These are phyloP conservation scores for Gyromitra esculenta DNA, from an alignment of 2,329 filamentous ascomycete species.

Conservation along the genomic window DNA sequence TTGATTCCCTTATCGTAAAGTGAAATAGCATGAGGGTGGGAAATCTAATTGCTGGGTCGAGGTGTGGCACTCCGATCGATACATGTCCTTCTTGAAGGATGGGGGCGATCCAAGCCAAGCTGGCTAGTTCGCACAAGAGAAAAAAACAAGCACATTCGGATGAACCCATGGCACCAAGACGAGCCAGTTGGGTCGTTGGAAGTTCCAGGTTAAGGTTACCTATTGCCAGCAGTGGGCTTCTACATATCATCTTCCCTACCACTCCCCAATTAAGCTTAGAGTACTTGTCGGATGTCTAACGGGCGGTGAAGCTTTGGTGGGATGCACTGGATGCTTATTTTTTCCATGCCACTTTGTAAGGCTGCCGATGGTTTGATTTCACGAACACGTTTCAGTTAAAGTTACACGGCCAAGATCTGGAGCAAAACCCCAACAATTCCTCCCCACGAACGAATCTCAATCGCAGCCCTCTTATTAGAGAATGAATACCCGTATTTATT, in stretches of 20 bases:
- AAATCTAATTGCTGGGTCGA: neutral
- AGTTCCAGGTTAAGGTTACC: too few species aligned
- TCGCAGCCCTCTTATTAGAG: too few species aligned
- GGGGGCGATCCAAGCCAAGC: neutral
- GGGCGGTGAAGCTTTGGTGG: neutral
- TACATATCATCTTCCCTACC: too few species aligned
- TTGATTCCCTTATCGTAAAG: neutral
- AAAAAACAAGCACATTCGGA: too few species aligned
- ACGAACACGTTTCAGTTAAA: neutral
- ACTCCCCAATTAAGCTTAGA: neutral
- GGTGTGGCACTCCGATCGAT: neutral
- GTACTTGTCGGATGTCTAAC: neutral
- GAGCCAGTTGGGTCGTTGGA: too few species aligned
- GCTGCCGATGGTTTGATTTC: neutral
- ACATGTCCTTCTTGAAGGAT: neutral
- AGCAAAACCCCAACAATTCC: too few species aligned
- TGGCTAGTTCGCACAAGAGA: neutral
- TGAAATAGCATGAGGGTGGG: neutral
- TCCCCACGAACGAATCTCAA: too few species aligned
- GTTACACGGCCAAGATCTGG: neutral
- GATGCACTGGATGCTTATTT: neutral
- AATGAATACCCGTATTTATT: neutral
- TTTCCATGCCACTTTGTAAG: neutral
- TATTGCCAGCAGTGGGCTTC: too few species aligned
- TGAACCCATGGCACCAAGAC: too few species aligned